Evolutionary conservation across 768 basidiomycete species (phyloP), one percentile per base, ranked within the genome.

Genomic region (Suillus decipiens): DNA sequence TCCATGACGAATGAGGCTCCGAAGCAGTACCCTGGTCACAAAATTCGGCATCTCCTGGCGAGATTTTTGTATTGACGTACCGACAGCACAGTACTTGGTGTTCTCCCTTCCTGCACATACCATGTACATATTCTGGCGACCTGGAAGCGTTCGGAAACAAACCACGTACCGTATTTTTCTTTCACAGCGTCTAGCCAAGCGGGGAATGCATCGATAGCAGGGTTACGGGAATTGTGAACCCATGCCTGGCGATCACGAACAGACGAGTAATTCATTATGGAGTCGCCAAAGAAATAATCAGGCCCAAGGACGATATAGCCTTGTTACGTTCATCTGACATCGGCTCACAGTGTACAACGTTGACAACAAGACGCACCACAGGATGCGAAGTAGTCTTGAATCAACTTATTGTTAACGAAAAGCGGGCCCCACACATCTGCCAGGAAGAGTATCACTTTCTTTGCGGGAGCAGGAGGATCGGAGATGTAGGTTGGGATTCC

Each of bases 371-470:
- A 69, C 75, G 3, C 43, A 88, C 88, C 88, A n/a, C 80, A 75
- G 2, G 82, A 75, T 1, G 88, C 86, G 61, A 84, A 86, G 62
- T 82, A 88, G 69, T 89, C 87, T 68, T 86, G 84, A 5, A 89
- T 57, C 4, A 88, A 71, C 69, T 86, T 72, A 53, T 83, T 83
- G 68, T 88, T 88, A 59, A 83, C 37, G 66, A 73, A 84, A 36
- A 86, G 75, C 0, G 86, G 79, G 0, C 86, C 84, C 63, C 71
- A 86, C 15, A 88, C 76, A 69, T 89, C 87, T 1, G 85, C 64
- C 55, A 84, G 78, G 76, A 81, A 88, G 19, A 89, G 64, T 8
- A 89, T 71, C 36, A 89, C 77, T 47, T 80, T 83, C 61, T 72
- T 72, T 14, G 60, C 47, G 41, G 51, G 10, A 33, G 31, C 19